A percentile compares a stretch with the other conserved stretches of the same genome.
Evolutionary conservation across 306 rosid genomes (phyloP).

Genomic region (Astragalus membranaceus): DNA sequence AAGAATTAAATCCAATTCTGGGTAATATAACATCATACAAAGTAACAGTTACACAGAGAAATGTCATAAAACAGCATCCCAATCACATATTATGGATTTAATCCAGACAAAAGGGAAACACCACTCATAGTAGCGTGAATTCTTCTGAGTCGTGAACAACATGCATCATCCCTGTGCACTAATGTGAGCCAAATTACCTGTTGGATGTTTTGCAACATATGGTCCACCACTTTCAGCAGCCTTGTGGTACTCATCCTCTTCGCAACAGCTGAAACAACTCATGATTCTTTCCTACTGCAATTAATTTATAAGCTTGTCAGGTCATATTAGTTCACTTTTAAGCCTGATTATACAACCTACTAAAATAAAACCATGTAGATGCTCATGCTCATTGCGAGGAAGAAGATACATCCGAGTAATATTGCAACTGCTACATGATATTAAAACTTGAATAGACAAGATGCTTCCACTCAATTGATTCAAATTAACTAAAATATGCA

Average conservation of each 20-base stretch:
- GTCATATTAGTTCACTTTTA: neutral
- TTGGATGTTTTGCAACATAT: slow-evolving; percentile 44
- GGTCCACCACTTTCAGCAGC: slow-evolving; percentile 59
- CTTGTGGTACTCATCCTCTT: slow-evolving; percentile 55
- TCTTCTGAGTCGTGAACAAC: neutral
- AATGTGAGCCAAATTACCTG: slow-evolving; percentile 47
- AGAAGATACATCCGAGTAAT: neutral
- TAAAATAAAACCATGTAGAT: neutral
- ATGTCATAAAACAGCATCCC: neutral
- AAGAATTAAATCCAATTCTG: slow-evolving; percentile 16
- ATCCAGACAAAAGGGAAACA: neutral
- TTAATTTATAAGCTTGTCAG: slow-evolving; percentile 16
- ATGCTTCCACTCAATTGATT: neutral
- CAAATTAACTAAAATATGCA: neutral
- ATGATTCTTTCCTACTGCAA: slow-evolving; percentile 35
- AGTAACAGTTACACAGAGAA: neutral
- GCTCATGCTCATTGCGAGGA: neutral
- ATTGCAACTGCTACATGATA: neutral
- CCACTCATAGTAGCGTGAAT: neutral
- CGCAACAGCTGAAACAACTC: slow-evolving; percentile 81
- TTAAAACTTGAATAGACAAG: neutral
- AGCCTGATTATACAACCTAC: neutral
- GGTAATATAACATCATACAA: neutral
- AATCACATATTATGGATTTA: neutral
- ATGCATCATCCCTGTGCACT: neutral